These are phyloP conservation scores for Sugiyamaella chiloensis DNA, from an alignment of 805 yeast species.

Conservation along the genomic window DNA sequence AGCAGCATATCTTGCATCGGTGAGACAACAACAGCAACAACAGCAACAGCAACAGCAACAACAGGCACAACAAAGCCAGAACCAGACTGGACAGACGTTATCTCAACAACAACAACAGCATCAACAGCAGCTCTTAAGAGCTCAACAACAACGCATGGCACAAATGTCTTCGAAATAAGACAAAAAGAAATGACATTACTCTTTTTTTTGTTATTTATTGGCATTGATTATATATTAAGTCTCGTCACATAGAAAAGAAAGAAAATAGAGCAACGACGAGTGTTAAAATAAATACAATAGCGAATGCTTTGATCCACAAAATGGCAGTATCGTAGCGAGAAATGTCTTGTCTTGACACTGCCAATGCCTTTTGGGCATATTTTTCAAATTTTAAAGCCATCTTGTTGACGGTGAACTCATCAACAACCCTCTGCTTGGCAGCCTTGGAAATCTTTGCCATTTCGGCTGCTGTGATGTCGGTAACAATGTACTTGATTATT, in stretches of 20 bases:
- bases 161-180: no score
- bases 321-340: background rate
- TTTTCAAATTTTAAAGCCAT: slow-evolving; percentile 33
- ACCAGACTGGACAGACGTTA: slow-evolving; percentile 17
- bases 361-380: slow-evolving; percentile 3
- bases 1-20: slow-evolving; percentile 18
- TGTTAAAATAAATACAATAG: slow-evolving; percentile 4
- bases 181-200: no score
- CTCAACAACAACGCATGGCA: slow-evolving; percentile 5
- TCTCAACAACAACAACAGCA: background rate
- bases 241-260: no score
- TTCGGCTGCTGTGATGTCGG: slow-evolving; percentile 22
- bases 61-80: slow-evolving; percentile 21
- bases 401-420: slow-evolving; percentile 31
- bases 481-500: slow-evolving; percentile 30
- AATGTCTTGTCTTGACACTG: slow-evolving; percentile 11
- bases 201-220: no score
- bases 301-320: slow-evolving; percentile 6
- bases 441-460: slow-evolving; percentile 29
- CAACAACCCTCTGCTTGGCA: slow-evolving; percentile 32
- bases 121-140: background rate
- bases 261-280: no score
- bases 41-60: slow-evolving; percentile 15
- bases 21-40: slow-evolving; percentile 19
- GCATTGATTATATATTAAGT: no score